Percentiles rank a stretch among this genome's conserved stretches.
Conservation (phyloP, 2,329 filamentous ascomycete species). For the Podosphaera xanthii region DNA sequence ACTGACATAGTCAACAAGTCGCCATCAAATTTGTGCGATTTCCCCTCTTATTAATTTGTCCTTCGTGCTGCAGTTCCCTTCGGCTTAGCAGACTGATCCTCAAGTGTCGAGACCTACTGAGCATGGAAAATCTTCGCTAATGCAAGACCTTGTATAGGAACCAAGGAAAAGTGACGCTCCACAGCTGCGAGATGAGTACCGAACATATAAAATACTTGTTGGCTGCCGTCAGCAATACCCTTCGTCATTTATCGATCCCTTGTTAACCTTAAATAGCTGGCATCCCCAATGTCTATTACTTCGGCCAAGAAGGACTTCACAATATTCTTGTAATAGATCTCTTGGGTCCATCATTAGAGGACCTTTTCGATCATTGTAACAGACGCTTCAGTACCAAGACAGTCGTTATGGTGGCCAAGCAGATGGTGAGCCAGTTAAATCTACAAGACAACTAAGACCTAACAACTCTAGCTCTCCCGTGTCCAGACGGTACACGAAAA, state of each 20-base stretch:
- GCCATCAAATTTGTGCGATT: conserved; percentile 91
- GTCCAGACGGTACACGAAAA: conserved; percentile 93
- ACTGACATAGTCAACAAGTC: conserved; percentile 48
- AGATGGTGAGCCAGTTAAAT: conserved; percentile 46
- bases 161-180: conserved; percentile 96
- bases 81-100: neutral
- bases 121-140: neutral
- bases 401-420: conserved; percentile 96
- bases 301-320: conserved; percentile 92
- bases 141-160: conserved; percentile 34
- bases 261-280: conserved; percentile 36
- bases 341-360: conserved; percentile 80
- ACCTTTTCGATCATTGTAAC: conserved; percentile 94
- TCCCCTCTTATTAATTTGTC: neutral
- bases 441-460: neutral
- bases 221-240: conserved; percentile 66
- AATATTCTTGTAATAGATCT: conserved; percentile 98
- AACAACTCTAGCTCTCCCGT: conserved; percentile 43
- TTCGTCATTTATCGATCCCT: neutral
- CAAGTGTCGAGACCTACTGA: neutral
- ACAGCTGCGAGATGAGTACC: conserved; percentile 91
- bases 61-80: no score
- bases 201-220: conserved; percentile 97
- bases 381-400: conserved; percentile 91
- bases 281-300: conserved; percentile 99